Evolutionary conservation across 352 stramenopile genomes (phyloP), one percentile per base, ranked within the genome.

Genomic region (Phytopythium helicoides): DNA sequence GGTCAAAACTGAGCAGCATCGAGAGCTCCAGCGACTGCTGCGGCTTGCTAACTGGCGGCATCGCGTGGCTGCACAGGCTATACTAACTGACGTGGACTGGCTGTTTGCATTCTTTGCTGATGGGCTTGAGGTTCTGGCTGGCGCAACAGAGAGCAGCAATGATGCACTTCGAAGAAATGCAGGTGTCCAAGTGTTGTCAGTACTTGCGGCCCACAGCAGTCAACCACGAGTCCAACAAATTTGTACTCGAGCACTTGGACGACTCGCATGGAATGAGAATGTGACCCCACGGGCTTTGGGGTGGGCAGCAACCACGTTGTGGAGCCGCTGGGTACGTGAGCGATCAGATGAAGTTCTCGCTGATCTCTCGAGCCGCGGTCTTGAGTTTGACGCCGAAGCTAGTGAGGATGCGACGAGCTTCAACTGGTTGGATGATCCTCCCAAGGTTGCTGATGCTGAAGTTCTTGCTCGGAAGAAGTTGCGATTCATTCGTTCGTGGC

Each of bases 41-140:
- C 68, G 80, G 4, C 66, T 81, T 4, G 60, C 78, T n/a, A 87
- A 87, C 58, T 92, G 82, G 82, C 58, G 66, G 3, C 82, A 91
- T n/a, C 77, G 78, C 38, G 73, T 89, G 26, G 64, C 76, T 10
- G 77, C 76, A 1, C 82, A 92, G 49, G 62, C 56, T 1, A 67
- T 92, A 21, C 64, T 92, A 21, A 87, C 77, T 15, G 67, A 91
- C 47, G 80, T 86, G 15, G 68, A 87, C 18, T 51, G 75, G 48
- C 47, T 92, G 9, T 86, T 92, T 38, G 52, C 45, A 0, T 92
- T 92, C 60, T 91, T 91, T 26, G 59, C 73, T 3, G 64, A 89
- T 21, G 82, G 82, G 1, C 50, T 92, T 25, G 66, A 56, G 12
- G 68, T 85, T 10, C 47, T 91, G 3, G 71, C 76, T 15, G 82